Base-by-base conservation (phyloP, 2,329 filamentous ascomycete species). In the Anisogramma anomala region DNA sequence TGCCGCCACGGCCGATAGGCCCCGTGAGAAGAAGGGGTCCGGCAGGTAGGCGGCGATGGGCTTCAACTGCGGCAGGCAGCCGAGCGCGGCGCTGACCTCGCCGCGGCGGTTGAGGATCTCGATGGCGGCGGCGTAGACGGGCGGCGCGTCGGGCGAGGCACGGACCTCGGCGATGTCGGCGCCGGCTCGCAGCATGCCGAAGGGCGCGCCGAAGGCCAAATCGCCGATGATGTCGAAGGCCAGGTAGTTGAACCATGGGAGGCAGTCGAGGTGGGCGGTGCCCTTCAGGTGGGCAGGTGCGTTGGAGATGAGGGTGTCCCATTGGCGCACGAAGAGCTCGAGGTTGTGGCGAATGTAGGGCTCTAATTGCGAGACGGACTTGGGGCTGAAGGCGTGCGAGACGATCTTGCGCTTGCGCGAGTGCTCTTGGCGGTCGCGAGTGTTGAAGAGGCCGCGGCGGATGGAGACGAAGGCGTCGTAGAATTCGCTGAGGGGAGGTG, bases 381-480 rank as follows among this genome's bases (percentile, higher is more conserved):
- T 93, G 46, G 80, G 71, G 11, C 79, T 84, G 63, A 94, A 94
- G 23, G 84, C 91, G 59, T 94, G 85, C 1, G 84, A 79, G 35
- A 94, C 76, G 2, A 84, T 80, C 71, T 94, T 94, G 53, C 87
- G 77, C 71, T 94, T 95, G 48, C 87, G 78, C 0, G 81, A 80
- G 59, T 95, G 87, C 55, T 94, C 84, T 0, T 68, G 68, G 36
- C 88, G 74, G 62, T 88, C 77, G 23, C 88, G 72, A 0, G 87
- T 94, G 61, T 93, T 94, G 75, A 94, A 95, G 10, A 95, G 69
- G 15, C 86, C 86, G 10, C 84, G 76, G 37, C 74, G 75, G 54
- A 94, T 93, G 10, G 83, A 88, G 41, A 94, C 86, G 53, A 94
- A 94, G 36, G 84, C 83, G 54, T 94, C 85, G 53, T 94, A 94